Percentiles rank a stretch among this genome's conserved stretches.
Evolutionary conservation across 768 basidiomycete species (phyloP).

Genomic region (Lactarius sp.): DNA sequence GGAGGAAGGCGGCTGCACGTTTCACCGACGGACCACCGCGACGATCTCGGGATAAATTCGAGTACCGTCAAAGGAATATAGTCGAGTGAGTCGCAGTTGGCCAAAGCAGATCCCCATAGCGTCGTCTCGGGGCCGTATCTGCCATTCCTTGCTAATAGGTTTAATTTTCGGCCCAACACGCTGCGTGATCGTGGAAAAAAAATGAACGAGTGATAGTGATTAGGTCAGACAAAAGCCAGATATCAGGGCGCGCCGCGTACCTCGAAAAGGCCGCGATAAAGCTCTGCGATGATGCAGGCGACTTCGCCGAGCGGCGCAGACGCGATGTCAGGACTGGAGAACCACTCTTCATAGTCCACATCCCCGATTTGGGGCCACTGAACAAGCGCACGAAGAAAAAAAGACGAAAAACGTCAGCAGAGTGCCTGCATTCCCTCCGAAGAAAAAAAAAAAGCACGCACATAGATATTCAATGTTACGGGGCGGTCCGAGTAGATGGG

Average conservation of each 20-base stretch:
- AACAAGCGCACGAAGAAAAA: neutral
- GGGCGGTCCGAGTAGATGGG: constrained; percentile 1
- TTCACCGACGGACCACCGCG: constrained; percentile 15
- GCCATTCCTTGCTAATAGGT: constrained; percentile 5
- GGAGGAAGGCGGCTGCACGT: too few relatives aligned
- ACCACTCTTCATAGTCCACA: constrained; percentile 20
- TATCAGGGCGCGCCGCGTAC: neutral
- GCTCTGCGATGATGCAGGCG: constrained; percentile 3
- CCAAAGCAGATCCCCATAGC: constrained; percentile 13
- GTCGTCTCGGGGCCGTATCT: constrained; percentile 7
- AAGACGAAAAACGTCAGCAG: neutral
- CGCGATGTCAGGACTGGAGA: constrained; percentile 10
- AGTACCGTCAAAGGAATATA: constrained; percentile 15
- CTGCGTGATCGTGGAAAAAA: neutral
- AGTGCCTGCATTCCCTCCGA: neutral
- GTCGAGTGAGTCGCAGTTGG: constrained; percentile 18
- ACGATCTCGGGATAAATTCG: constrained; percentile 21
- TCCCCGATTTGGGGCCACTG: constrained; percentile 13
- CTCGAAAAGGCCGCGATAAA: constrained; percentile 16
- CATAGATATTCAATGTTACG: constrained; percentile 9
- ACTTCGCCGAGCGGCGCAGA: constrained; percentile 7
- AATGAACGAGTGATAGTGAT: neutral
- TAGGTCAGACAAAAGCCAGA: neutral
- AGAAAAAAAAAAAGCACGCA: neutral
- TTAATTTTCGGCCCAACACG: constrained; percentile 14